Conservation (phyloP, 139 green algal species). For the Haematococcus sp. region DNA sequence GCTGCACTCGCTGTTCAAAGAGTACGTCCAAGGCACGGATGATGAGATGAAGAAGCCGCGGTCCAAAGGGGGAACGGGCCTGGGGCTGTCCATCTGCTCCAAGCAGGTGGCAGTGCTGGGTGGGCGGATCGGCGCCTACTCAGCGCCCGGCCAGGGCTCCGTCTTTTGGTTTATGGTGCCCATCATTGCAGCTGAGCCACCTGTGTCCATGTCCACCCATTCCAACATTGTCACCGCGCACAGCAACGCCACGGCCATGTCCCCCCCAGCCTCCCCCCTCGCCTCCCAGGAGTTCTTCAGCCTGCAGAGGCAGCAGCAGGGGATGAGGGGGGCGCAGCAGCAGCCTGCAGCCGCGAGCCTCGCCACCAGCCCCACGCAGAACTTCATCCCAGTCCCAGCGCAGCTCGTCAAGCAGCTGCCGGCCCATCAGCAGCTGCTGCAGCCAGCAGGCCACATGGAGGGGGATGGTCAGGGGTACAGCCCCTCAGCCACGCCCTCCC, state of each 20-base stretch:
- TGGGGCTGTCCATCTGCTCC: slow-evolving; percentile 67
- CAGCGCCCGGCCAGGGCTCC: slow-evolving; percentile 41
- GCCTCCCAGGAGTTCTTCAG: no score
- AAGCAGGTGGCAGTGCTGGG: slow-evolving; percentile 80
- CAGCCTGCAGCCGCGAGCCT: not conserved
- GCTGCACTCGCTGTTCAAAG: slow-evolving; percentile 66
- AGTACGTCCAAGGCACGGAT: slow-evolving; percentile 78
- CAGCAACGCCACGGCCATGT: not conserved
- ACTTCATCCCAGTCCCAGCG: no score
- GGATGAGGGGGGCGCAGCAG: not conserved
- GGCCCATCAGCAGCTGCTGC: no score
- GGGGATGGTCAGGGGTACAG: no score
- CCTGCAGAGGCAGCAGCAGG: not conserved
- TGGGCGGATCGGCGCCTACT: slow-evolving; percentile 73
- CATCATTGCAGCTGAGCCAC: not conserved
- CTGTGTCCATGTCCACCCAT: not conserved
- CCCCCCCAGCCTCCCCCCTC: no score
- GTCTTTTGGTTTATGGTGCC: slow-evolving; percentile 75
- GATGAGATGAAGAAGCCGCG: slow-evolving; percentile 70
- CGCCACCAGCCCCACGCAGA: no score
- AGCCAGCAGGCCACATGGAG: no score
- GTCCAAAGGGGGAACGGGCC: slow-evolving; percentile 61
- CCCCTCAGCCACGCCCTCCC: no score
- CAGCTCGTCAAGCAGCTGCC: no score
- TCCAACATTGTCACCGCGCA: not conserved